Evolutionary conservation across 2,329 filamentous ascomycete genomes (phyloP).

Genomic region (Sclerotinia minor): DNA sequence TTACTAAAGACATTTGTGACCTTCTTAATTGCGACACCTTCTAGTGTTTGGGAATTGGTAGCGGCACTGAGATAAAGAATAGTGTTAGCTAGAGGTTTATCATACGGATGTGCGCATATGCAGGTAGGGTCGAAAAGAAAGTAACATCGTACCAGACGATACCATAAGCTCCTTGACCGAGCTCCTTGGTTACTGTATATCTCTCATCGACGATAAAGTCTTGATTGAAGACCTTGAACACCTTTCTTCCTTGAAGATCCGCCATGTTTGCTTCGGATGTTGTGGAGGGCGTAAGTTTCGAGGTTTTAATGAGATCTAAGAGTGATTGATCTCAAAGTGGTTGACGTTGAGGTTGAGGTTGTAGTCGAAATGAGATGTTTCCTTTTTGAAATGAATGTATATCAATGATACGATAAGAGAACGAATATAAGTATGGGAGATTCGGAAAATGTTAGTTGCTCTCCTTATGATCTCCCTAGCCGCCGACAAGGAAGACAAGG

Average conservation of each 20-base stretch:
- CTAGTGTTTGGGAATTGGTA: constrained; percentile 83
- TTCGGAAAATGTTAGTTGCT: not conserved
- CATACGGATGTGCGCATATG: constrained; percentile 24
- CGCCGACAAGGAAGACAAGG: constrained; percentile 22
- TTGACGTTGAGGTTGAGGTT: not conserved
- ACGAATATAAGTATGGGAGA: constrained; percentile 14
- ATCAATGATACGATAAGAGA: constrained; percentile 4
- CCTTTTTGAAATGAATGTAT: constrained; percentile 3
- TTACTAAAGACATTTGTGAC: constrained; percentile 99
- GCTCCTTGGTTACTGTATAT: constrained; percentile 97
- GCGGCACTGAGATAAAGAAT: constrained; percentile 65
- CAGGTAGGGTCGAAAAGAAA: constrained; percentile 28
- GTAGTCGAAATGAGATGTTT: not conserved
- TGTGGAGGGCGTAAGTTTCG: not conserved
- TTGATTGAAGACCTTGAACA: constrained; percentile 99
- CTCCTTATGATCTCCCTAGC: constrained; percentile 19
- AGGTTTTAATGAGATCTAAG: not conserved
- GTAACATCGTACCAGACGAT: constrained; percentile 80
- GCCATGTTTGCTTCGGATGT: constrained; percentile 35
- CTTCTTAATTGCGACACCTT: constrained; percentile 98
- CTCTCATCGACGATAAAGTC: constrained; percentile 98
- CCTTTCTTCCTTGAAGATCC: constrained; percentile 66
- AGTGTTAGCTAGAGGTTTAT: constrained; percentile 37
- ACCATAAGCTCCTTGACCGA: constrained; percentile 96
- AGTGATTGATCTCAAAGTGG: not conserved